Conservation (phyloP, 1,139 yeast species). For the Hemisphaericaspora lyxosophila region DNA sequence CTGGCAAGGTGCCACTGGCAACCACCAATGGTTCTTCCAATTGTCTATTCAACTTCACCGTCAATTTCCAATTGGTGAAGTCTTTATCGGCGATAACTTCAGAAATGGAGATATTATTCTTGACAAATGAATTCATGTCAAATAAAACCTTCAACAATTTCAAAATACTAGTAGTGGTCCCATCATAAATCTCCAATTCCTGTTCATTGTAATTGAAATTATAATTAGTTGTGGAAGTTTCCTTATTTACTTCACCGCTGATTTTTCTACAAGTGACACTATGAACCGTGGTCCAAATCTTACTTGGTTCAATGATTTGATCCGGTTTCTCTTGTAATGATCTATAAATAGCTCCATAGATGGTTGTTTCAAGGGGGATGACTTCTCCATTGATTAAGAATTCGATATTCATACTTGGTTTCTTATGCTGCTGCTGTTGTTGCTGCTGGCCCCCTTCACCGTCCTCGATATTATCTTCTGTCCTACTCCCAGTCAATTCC, state of each 20-base stretch:
- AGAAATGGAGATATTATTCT: slow-evolving; percentile 13
- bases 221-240: slow-evolving; percentile 16
- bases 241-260: slow-evolving; percentile 14
- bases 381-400: slow-evolving; percentile 62
- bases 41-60: slow-evolving; percentile 85
- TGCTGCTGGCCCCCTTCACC: too few relatives aligned
- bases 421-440: too few relatives aligned
- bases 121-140: slow-evolving; percentile 46
- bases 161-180: slow-evolving; percentile 49
- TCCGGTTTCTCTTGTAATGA: slow-evolving; percentile 42
- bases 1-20: slow-evolving; percentile 84
- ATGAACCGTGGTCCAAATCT: slow-evolving; percentile 59
- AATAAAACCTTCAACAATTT: slow-evolving; percentile 56
- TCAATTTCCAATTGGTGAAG: slow-evolving; percentile 77
- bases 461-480: slow-evolving; percentile 8
- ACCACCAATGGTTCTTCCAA: slow-evolving; percentile 87
- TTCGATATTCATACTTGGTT: slow-evolving; percentile 40
- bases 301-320: slow-evolving; percentile 47
- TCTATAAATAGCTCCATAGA: slow-evolving; percentile 75
- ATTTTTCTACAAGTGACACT: slow-evolving; percentile 52
- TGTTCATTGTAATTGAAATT: slow-evolving; percentile 25
- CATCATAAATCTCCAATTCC: slow-evolving; percentile 41
- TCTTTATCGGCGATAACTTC: slow-evolving; percentile 37
- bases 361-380: slow-evolving; percentile 69
- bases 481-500: slow-evolving; percentile 13